These are phyloP conservation scores for Hirsutella minnesotensis DNA, from an alignment of 2,329 filamentous ascomycete species.

Conservation along the genomic window DNA sequence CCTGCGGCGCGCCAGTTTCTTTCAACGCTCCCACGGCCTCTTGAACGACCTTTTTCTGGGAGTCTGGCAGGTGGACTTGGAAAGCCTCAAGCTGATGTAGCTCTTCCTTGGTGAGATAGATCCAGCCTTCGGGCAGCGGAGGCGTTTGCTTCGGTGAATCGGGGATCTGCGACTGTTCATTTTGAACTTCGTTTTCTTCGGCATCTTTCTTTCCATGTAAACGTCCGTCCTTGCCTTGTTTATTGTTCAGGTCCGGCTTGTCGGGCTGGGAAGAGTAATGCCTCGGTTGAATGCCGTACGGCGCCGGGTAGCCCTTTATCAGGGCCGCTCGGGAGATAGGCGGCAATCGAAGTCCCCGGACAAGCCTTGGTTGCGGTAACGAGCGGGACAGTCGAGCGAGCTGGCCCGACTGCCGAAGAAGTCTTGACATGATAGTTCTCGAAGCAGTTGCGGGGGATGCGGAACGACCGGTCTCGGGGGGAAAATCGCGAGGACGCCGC, in stretches of 20 bases:
- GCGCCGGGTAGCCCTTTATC: slow-evolving; percentile 22
- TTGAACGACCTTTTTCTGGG: slow-evolving; percentile 49
- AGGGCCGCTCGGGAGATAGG: slow-evolving; percentile 17
- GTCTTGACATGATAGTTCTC: slow-evolving; percentile 45
- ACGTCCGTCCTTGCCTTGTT: slow-evolving; percentile 8
- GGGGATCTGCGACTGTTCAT: slow-evolving; percentile 7
- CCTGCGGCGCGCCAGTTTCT: slow-evolving; percentile 56
- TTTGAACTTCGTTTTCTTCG: slow-evolving; percentile 8
- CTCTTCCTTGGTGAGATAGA: slow-evolving; percentile 32
- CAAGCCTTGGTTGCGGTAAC: slow-evolving; percentile 38
- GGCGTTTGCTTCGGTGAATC: slow-evolving; percentile 9
- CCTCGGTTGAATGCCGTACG: slow-evolving; percentile 21
- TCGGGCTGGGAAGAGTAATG: slow-evolving; percentile 26
- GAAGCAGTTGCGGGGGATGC: slow-evolving; percentile 17
- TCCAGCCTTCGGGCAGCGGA: slow-evolving; percentile 33
- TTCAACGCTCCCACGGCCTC: slow-evolving; percentile 48
- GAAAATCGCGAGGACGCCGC: slow-evolving; percentile 10
- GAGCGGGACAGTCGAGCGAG: slow-evolving; percentile 50
- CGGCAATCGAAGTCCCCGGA: slow-evolving; percentile 28
- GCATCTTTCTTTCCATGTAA: background rate
- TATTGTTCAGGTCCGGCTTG: slow-evolving; percentile 23
- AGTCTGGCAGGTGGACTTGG: slow-evolving; percentile 48
- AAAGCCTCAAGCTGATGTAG: slow-evolving; percentile 45
- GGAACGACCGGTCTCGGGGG: slow-evolving; percentile 21
- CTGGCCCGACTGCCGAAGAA: slow-evolving; percentile 54